Evolutionary conservation across 164 flowering plant genomes (phyloP).

Genomic region (Warburgia ugandensis): DNA sequence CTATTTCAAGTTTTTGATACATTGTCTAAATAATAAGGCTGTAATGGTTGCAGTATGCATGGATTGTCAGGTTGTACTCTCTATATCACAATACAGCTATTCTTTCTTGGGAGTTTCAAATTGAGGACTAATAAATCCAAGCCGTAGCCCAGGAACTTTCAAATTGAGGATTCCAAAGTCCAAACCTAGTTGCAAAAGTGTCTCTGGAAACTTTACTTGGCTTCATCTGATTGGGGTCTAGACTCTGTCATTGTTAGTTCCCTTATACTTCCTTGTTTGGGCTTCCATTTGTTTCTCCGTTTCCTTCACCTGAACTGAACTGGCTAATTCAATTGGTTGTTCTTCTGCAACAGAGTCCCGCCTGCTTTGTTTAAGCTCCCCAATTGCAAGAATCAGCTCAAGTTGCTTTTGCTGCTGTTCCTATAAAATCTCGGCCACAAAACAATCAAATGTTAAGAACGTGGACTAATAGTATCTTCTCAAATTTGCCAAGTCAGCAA

Average conservation of each 20-base stretch:
- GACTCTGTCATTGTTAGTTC: constrained; percentile 2
- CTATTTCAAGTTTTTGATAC: no score
- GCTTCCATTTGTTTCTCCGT: constrained; percentile 17
- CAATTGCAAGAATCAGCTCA: constrained; percentile 72
- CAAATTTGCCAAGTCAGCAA: no score
- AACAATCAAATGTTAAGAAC: neutral
- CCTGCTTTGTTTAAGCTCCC: constrained; percentile 40
- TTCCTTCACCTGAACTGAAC: constrained; percentile 12
- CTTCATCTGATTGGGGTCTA: neutral
- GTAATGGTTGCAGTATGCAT: no score
- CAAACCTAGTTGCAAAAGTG: no score
- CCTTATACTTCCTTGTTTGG: constrained; percentile 1
- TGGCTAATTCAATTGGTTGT: constrained; percentile 2
- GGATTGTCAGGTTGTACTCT: no score
- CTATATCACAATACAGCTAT: no score
- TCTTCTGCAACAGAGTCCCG: constrained; percentile 19
- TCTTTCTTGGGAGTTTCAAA: no score
- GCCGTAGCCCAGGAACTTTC: no score
- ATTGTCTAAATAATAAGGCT: no score
- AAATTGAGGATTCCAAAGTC: no score
- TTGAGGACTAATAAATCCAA: no score
- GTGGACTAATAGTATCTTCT: no score
- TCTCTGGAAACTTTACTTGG: neutral
- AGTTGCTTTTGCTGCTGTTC: constrained; percentile 85
- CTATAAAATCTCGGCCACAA: constrained; percentile 22